Evolutionary conservation across 1,139 yeast genomes (phyloP).

Genomic region (Candida buenavistaensis): DNA sequence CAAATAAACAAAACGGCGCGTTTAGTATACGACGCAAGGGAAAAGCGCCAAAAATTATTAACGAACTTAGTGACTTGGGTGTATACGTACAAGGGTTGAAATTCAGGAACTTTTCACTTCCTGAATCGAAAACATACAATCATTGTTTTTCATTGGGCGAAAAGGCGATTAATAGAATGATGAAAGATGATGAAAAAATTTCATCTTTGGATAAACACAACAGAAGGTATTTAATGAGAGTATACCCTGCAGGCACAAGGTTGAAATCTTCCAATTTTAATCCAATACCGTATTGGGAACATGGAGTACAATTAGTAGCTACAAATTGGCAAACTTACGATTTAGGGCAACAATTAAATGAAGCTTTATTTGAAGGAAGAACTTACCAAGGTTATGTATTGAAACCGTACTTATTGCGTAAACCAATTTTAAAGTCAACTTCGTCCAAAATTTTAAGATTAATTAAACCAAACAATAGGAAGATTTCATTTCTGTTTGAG

Average conservation of each 20-base stretch:
- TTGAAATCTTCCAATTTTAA: slow-evolving; percentile 77
- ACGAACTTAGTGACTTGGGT: slow-evolving; percentile 60
- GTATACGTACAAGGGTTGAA: slow-evolving; percentile 72
- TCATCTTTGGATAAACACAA: slow-evolving; percentile 73
- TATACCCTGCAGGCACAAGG: slow-evolving; percentile 82
- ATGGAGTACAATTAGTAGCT: slow-evolving; percentile 93
- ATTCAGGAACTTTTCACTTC: slow-evolving; percentile 79
- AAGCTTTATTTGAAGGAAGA: slow-evolving; percentile 70
- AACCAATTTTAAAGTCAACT: slow-evolving; percentile 27
- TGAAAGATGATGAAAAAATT: slow-evolving; percentile 57
- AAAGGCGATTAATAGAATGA: slow-evolving; percentile 59
- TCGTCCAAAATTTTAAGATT: slow-evolving; percentile 14
- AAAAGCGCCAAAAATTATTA: slow-evolving; percentile 28
- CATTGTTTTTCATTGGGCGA: slow-evolving; percentile 91
- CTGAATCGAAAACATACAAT: slow-evolving; percentile 77
- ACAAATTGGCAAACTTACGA: slow-evolving; percentile 97
- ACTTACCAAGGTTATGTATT: slow-evolving; percentile 70
- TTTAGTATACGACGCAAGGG: slow-evolving; percentile 23
- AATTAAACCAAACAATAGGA: slow-evolving; percentile 4
- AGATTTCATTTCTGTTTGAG: slow-evolving; percentile 34
- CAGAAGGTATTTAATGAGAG: slow-evolving; percentile 69
- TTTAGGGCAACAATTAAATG: slow-evolving; percentile 84
- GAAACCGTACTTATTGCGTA: slow-evolving; percentile 58
- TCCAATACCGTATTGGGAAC: slow-evolving; percentile 77
- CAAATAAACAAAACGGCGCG: slow-evolving; percentile 3